Percentiles rank a stretch among this genome's conserved stretches.
phyloP scores from a whole-genome alignment of 1,284 basidiomycete genomes.

The Athelia psychrophila region DNA sequence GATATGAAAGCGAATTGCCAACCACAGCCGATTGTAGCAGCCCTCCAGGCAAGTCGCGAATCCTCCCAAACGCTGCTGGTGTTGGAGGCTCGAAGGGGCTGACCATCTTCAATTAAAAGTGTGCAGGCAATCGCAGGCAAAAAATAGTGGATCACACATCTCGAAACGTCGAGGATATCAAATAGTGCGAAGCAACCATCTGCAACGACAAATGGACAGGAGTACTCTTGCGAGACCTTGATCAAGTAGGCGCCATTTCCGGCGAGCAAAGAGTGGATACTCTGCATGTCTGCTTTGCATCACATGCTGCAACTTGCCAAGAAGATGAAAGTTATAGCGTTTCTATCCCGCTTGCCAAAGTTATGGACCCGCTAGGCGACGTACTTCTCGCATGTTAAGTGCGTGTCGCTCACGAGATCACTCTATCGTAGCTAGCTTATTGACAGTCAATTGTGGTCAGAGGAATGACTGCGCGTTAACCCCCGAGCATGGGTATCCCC shows the following conservation, averaged over 20 bases:
- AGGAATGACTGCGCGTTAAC: slow-evolving; percentile 41
- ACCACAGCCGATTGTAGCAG: too few relatives aligned
- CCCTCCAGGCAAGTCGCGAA: too few relatives aligned
- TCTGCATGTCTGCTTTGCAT: slow-evolving; percentile 36
- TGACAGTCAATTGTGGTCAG: slow-evolving; percentile 16
- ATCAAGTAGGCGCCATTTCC: slow-evolving; percentile 26
- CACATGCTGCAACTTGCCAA: slow-evolving; percentile 33
- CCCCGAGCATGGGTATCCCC: slow-evolving; percentile 43
- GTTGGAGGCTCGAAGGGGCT: too few relatives aligned
- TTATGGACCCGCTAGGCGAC: slow-evolving; percentile 30
- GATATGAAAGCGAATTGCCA: too few relatives aligned
- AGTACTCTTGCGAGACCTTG: slow-evolving; percentile 31
- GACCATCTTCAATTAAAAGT: slow-evolving; percentile 20
- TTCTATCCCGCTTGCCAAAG: slow-evolving; percentile 34
- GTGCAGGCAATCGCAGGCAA: slow-evolving; percentile 41
- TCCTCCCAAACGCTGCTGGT: too few relatives aligned
- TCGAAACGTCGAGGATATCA: slow-evolving; percentile 30
- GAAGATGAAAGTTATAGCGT: slow-evolving; percentile 34
- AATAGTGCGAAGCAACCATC: slow-evolving; percentile 38
- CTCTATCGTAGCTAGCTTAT: neutral
- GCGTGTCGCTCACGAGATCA: neutral
- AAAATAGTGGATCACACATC: slow-evolving; percentile 35
- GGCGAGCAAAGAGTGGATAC: slow-evolving; percentile 10
- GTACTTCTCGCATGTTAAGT: slow-evolving; percentile 39
- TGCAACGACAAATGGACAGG: slow-evolving; percentile 38